phyloP scores from a whole-genome alignment of 2,329 filamentous ascomycete genomes.

The Ceratocystis eucalypticola region DNA sequence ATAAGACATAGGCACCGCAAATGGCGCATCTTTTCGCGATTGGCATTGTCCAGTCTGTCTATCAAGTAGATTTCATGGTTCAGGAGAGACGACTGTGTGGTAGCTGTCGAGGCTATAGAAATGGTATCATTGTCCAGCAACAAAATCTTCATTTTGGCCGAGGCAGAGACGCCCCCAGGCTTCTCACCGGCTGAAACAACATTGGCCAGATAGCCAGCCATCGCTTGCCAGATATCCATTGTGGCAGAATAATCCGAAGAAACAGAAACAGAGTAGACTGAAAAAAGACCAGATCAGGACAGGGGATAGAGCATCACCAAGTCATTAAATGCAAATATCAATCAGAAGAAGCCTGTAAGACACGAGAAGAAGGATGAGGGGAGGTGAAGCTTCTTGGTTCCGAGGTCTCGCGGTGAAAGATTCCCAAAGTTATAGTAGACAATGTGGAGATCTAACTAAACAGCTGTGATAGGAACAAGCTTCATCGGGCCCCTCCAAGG shows the following conservation, averaged over 20 bases:
- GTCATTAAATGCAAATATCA: background rate
- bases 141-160: constrained; percentile 95
- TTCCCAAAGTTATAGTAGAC: background rate
- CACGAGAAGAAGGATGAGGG: background rate
- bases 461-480: background rate
- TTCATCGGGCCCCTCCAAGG: background rate
- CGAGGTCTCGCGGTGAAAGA: background rate
- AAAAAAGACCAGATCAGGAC: background rate
- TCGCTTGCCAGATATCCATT: constrained; percentile 91
- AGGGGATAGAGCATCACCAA: background rate
- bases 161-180: constrained; percentile 50
- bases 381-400: background rate
- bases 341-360: background rate
- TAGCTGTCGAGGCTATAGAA: constrained; percentile 83
- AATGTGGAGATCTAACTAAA: background rate
- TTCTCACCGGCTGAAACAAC: constrained; percentile 48
- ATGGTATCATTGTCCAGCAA: constrained; percentile 89
- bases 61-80: constrained; percentile 97
- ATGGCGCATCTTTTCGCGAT: constrained; percentile 95
- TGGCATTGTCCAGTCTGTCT: constrained; percentile 80
- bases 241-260: constrained; percentile 23
- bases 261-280: background rate
- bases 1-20: constrained; percentile 86
- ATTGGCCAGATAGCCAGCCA: constrained; percentile 90
- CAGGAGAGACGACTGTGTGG: constrained; percentile 85